Percentiles rank a stretch among this genome's conserved stretches.
phyloP scores from a whole-genome alignment of 208 protist genomes.

The Leishmania arabica region DNA sequence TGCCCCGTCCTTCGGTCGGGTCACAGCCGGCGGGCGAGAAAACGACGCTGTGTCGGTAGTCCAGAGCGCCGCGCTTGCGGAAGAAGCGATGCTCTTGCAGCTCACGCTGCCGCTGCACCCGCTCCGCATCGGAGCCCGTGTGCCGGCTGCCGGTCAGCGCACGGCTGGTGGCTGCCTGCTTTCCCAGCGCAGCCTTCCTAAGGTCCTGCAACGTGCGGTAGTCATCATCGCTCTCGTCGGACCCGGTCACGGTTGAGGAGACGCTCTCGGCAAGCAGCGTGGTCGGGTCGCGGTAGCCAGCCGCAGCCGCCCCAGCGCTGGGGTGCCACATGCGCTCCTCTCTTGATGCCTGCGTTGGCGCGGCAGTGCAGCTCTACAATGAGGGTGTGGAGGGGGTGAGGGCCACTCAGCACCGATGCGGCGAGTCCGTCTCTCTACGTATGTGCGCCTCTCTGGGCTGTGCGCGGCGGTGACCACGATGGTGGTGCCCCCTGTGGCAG shows the following conservation, averaged over 20 bases:
- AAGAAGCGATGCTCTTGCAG: conserved; percentile 12
- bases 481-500: neutral
- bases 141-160: neutral
- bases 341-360: neutral
- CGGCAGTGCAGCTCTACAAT: neutral
- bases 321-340: conserved; percentile 7
- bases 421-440: neutral
- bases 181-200: neutral
- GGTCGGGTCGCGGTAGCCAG: conserved; percentile 28
- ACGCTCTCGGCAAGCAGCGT: conserved; percentile 18
- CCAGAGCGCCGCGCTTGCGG: conserved; percentile 18
- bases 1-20: neutral
- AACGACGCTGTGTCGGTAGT: conserved; percentile 14
- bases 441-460: conserved; percentile 8
- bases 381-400: neutral
- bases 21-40: neutral
- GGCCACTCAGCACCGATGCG: neutral
- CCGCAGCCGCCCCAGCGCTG: neutral
- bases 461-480: conserved; percentile 1
- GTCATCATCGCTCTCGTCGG: conserved; percentile 11
- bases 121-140: neutral
- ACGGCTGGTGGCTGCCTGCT: neutral
- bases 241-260: conserved; percentile 3
- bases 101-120: conserved; percentile 16
- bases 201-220: neutral